Base-by-base conservation (phyloP, 164 flowering plant species). In the Aristolochia fimbriata region DNA sequence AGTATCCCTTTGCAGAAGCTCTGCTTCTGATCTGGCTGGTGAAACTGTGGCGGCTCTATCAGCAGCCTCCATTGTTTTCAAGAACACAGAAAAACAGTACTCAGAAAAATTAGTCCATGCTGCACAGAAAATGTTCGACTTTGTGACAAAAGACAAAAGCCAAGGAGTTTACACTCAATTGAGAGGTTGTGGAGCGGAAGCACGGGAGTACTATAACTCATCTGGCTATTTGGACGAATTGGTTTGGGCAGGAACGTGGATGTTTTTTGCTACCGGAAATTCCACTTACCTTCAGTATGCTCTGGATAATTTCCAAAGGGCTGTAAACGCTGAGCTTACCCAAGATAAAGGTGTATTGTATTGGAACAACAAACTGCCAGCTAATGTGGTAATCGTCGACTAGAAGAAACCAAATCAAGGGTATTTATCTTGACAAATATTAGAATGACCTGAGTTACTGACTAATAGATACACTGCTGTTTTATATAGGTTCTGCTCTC, bases 11-110 rank as follows among this genome's bases (percentile, higher is more conserved):
- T 80, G 84, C 41, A 64, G 58, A 46, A 43, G 30, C n/a, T 54
- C 67, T 0, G 81, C 77, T 62, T 66, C 83, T 1, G 87, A 88
- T 53, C 59, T 85, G 23, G 89, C 91, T 31, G 86, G 84, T 16
- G 96, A 88, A 71, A 79, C 80, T 16, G 70, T 75, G 30, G 96
- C 91, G 23, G 89, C 83, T 27, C 60, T 88, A 31, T 72, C 96
- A 37, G 79, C 96, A 7, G 80, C 91, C 24, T 85, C 91, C 19
- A 49, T 87, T 48, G 91, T 83, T 23, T 83, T 85, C 70, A 67
- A 63, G 67, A 74, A 74, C n/a, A n/a, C n/a, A 2, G 70, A 83
- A 23, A 59, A 47, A 0, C 63, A 25, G 0, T 85, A 80, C 65
- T 74, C 87, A 2, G 21, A 1, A 25, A 15, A 71, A 46, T 62